Percentiles rank a stretch among this genome's conserved stretches.
These are phyloP conservation scores for Volvox carteri DNA, from an alignment of 163 green algal genomes.

Conservation along the genomic window DNA sequence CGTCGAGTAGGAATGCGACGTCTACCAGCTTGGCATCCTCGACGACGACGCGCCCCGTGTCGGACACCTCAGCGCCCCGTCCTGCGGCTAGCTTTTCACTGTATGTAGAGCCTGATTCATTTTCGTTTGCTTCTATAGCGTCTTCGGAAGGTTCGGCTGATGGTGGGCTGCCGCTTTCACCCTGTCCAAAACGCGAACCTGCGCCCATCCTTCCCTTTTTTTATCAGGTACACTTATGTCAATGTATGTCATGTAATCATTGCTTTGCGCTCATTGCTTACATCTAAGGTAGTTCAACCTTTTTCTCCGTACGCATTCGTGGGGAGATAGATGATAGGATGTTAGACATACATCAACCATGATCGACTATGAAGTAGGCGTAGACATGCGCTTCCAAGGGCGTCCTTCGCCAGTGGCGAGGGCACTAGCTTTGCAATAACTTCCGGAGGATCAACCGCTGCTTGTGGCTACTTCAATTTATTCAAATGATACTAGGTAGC, in stretches of 20 bases:
- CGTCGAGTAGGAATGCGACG: slow-evolving; percentile 1
- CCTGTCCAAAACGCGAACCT: neutral
- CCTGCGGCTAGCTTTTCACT: neutral
- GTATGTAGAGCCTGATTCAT: neutral
- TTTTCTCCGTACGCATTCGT: slow-evolving; percentile 22
- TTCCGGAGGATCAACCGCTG: too few species aligned
- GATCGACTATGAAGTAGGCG: neutral
- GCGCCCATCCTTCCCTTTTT: neutral
- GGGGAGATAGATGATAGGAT: neutral
- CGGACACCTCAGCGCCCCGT: neutral
- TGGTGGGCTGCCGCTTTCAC: neutral
- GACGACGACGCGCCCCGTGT: neutral
- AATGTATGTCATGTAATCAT: neutral
- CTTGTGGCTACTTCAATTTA: too few species aligned
- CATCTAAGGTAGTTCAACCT: slow-evolving; percentile 13
- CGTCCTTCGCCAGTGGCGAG: neutral
- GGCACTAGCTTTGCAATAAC: neutral
- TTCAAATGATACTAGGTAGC: too few species aligned
- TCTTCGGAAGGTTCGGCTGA: neutral
- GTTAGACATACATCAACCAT: neutral
- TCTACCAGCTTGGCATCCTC: neutral
- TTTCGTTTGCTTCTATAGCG: neutral
- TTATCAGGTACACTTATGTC: neutral
- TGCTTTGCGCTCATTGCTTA: neutral
- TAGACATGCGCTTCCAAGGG: neutral